Evolutionary conservation across 768 basidiomycete species (phyloP).

Genomic region (Tricholomella constricta): DNA sequence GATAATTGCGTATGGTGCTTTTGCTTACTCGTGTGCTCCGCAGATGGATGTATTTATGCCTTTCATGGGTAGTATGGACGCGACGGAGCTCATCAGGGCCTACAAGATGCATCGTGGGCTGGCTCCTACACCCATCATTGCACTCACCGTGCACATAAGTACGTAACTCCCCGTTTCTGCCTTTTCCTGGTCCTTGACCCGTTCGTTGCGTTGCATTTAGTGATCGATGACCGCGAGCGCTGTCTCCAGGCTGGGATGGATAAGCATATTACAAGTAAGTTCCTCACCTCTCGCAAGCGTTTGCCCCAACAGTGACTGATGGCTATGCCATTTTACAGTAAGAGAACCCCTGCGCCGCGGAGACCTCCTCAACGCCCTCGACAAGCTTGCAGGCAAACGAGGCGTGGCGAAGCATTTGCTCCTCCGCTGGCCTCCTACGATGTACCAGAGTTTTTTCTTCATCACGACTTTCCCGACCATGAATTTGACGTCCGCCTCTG

Average conservation of each 20-base stretch:
- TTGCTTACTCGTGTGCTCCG: neutral
- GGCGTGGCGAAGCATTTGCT: slow-evolving; percentile 39
- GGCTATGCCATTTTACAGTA: slow-evolving; percentile 6
- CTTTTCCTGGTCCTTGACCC: neutral
- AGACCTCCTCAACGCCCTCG: slow-evolving; percentile 80
- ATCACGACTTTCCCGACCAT: no score
- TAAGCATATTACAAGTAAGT: slow-evolving; percentile 80
- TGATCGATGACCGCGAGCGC: slow-evolving; percentile 74
- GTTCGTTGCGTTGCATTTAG: no score
- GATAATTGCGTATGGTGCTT: no score
- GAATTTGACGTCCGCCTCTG: no score
- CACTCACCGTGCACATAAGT: slow-evolving; percentile 97
- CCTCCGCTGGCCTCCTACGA: slow-evolving; percentile 17
- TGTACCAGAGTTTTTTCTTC: slow-evolving; percentile 5
- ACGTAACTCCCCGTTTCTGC: slow-evolving; percentile 34
- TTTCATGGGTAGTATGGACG: slow-evolving; percentile 98
- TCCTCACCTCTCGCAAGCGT: slow-evolving; percentile 3
- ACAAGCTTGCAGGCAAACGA: slow-evolving; percentile 74
- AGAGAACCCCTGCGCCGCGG: slow-evolving; percentile 77
- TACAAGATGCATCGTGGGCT: slow-evolving; percentile 72
- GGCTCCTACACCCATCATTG: slow-evolving; percentile 86
- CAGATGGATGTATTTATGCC: slow-evolving; percentile 99
- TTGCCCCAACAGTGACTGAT: slow-evolving; percentile 7
- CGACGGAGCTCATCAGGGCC: slow-evolving; percentile 87
- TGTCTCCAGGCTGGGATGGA: slow-evolving; percentile 61